These are phyloP conservation scores for Calonectria fujianensis DNA, from an alignment of 2,329 filamentous ascomycete species.

Conservation along the genomic window DNA sequence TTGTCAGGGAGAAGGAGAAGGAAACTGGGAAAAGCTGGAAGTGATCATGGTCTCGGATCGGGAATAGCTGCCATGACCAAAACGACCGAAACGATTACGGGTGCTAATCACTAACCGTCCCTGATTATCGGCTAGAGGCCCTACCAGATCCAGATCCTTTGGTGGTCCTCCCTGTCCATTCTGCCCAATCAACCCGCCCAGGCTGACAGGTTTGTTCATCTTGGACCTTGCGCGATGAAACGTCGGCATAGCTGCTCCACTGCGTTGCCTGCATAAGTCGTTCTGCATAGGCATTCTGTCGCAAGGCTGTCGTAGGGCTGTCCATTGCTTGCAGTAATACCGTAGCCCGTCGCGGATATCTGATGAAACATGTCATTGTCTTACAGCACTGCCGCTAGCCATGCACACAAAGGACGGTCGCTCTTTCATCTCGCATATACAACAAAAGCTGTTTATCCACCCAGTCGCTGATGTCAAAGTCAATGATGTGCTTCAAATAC, in stretches of 20 bases:
- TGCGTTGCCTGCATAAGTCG: background rate
- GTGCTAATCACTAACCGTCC: background rate
- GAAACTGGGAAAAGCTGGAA: constrained; percentile 26
- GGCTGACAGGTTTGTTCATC: background rate
- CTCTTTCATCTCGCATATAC: background rate
- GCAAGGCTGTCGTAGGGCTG: background rate
- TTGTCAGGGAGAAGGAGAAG: background rate
- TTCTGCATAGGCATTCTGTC: background rate
- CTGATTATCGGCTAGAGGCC: background rate
- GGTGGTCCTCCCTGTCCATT: constrained; percentile 1
- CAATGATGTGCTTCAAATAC: constrained; percentile 3
- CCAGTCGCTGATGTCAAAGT: background rate
- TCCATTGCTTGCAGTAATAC: background rate
- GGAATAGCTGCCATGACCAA: constrained; percentile 3
- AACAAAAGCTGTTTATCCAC: background rate
- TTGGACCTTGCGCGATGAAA: background rate
- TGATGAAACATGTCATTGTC: background rate
- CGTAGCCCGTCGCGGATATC: background rate
- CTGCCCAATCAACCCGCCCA: background rate
- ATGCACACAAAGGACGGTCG: background rate
- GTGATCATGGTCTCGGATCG: background rate
- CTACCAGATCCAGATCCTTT: constrained; percentile 18
- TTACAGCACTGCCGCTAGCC: background rate
- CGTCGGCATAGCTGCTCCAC: constrained; percentile 1
- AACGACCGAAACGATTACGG: background rate